Percentiles rank a stretch among this genome's conserved stretches.
Evolutionary conservation across 73 alveolate genomes (phyloP).

Genomic region (Paramecium pentaurelia): DNA sequence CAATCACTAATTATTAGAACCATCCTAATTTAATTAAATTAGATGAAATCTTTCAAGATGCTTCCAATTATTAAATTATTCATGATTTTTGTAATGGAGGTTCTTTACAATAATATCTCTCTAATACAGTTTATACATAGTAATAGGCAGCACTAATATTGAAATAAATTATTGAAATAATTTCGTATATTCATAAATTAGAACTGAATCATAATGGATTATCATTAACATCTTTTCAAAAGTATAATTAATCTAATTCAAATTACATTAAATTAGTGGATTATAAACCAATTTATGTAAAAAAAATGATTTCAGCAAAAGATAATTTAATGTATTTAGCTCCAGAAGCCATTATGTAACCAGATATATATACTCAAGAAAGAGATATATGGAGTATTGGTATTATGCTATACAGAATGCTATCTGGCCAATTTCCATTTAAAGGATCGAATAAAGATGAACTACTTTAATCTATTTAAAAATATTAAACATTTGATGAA

Average conservation of each 20-base stretch:
- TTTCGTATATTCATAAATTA: background rate
- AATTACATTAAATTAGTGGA: background rate
- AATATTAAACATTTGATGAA: background rate
- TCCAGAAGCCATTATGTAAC: background rate
- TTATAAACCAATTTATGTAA: background rate
- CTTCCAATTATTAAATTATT: background rate
- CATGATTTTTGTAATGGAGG: conserved; percentile 14
- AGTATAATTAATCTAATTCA: background rate
- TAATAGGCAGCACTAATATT: background rate
- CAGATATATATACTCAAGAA: background rate
- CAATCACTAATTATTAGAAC: background rate
- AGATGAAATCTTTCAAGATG: background rate
- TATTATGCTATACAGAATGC: conserved; percentile 51
- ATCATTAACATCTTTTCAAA: background rate
- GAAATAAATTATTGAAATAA: background rate
- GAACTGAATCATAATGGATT: background rate
- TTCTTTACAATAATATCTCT: background rate
- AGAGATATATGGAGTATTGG: conserved; percentile 69
- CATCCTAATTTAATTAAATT: background rate
- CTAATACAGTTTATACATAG: background rate
- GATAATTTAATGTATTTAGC: background rate
- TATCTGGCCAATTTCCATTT: conserved; percentile 62
- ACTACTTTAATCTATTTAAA: background rate
- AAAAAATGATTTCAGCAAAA: background rate
- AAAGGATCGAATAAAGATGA: conserved; percentile 18